Evolutionary conservation across 129 eudicot species (phyloP).

Genomic region (Escallonia herrerae): DNA sequence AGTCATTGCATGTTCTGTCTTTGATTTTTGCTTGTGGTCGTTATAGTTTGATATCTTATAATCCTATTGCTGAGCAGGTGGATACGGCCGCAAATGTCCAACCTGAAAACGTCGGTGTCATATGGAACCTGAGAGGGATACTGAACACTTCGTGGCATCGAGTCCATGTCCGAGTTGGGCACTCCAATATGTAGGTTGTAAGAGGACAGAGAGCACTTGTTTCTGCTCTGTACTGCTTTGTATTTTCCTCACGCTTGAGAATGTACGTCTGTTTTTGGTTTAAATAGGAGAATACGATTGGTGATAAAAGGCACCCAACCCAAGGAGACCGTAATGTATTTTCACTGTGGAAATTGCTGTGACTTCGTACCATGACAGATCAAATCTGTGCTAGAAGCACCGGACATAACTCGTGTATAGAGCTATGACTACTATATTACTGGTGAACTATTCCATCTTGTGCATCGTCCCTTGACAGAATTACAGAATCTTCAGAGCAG

Average conservation of each 20-base stretch:
- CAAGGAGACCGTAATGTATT: too few species aligned
- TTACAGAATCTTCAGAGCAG: too few species aligned
- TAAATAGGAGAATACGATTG: not conserved
- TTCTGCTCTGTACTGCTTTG: not conserved
- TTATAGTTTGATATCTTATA: not conserved
- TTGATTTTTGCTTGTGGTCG: not conserved
- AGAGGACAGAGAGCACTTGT: too few species aligned
- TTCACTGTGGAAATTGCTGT: too few species aligned
- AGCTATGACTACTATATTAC: too few species aligned
- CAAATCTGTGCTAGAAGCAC: too few species aligned
- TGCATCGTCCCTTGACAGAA: too few species aligned
- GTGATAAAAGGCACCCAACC: too few species aligned
- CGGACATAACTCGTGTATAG: too few species aligned
- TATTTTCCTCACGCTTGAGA: not conserved
- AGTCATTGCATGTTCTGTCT: not conserved
- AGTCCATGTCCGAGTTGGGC: slow-evolving; percentile 73
- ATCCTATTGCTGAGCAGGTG: slow-evolving; percentile 40
- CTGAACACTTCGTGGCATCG: slow-evolving; percentile 97
- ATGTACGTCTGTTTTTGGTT: not conserved
- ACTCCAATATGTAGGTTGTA: slow-evolving; percentile 50
- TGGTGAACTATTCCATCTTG: too few species aligned
- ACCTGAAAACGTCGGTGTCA: slow-evolving; percentile 68
- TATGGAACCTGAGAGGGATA: slow-evolving; percentile 97
- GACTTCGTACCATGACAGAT: too few species aligned
- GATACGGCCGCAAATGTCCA: slow-evolving; percentile 85